These are phyloP conservation scores for Lactarius sanguifluus DNA, from an alignment of 768 basidiomycete genomes.

Conservation along the genomic window DNA sequence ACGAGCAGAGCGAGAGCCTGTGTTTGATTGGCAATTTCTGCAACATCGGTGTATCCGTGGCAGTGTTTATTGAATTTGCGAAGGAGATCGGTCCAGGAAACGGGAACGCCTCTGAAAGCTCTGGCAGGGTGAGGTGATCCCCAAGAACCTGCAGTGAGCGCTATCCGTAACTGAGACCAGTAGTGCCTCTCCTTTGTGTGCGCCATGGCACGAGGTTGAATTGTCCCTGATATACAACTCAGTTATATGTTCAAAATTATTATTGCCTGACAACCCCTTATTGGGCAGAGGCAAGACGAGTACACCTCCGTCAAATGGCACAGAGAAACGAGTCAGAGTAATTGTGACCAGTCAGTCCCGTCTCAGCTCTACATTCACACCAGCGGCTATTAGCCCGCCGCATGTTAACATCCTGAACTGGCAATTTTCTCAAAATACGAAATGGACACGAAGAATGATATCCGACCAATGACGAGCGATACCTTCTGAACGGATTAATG, in stretches of 20 bases:
- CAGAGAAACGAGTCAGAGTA: too few relatives aligned
- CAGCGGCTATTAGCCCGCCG: too few relatives aligned
- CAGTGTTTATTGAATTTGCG: slow-evolving; percentile 89
- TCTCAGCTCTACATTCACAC: too few relatives aligned
- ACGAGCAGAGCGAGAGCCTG: slow-evolving; percentile 59
- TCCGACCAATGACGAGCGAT: background rate
- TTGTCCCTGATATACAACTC: background rate
- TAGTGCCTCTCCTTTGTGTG: slow-evolving; percentile 71
- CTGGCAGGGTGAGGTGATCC: slow-evolving; percentile 59
- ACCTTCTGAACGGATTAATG: slow-evolving; percentile 12
- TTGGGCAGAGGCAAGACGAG: slow-evolving; percentile 36
- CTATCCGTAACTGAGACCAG: slow-evolving; percentile 69
- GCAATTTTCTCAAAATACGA: too few relatives aligned
- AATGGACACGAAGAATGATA: too few relatives aligned
- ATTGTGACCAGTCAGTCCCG: slow-evolving; percentile 24
- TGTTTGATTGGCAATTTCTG: slow-evolving; percentile 67
- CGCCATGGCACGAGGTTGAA: slow-evolving; percentile 36
- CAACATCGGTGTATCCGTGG: slow-evolving; percentile 54
- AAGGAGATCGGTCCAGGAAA: slow-evolving; percentile 78
- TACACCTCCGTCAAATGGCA: too few relatives aligned
- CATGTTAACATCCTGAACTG: too few relatives aligned
- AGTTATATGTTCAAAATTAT: background rate
- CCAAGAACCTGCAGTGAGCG: slow-evolving; percentile 77
- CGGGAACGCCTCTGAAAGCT: slow-evolving; percentile 47
- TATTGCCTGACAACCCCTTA: slow-evolving; percentile 31